Base-by-base conservation (phyloP, 164 flowering plant species). In the Santalum album region DNA sequence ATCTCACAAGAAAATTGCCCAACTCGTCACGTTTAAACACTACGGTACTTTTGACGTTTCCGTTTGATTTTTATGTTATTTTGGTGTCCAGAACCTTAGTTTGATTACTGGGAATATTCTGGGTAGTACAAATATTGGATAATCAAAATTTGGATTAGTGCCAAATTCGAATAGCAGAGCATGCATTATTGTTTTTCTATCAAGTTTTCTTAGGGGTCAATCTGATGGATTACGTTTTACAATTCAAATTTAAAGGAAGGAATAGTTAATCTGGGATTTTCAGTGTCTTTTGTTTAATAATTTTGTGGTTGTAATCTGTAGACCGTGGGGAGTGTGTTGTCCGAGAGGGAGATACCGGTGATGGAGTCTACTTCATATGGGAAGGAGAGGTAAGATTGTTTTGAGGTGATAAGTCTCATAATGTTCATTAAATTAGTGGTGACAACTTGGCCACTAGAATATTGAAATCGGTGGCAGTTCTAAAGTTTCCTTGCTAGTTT, bases 291-390 rank as follows among this genome's bases (percentile, higher is more conserved):
- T 39, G 42, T 42, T 25, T 18, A 7, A 34, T n/a, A 39, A 29
- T 25, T 9, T 27, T 54, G n/a, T 42, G 26, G 32, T 26, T 29
- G 6, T 51, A 4, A 64, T 46, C 46, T 27, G 26, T 56, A 88
- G 96, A 74, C 34, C 53, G 32, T 12, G 87, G 89, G 43, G 87
- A 83, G 46, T 70, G 70, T 55, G 71, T 90, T 52, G 76, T 83
- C 57, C 79, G 81, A 3, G 87, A 81, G 60, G 96, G 95, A 15
- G 82, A 83, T 39, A 24, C 26, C 44, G 88, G 81, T 32, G 90
- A 80, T 63, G 98, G 95, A 38, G 60, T 84, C 32, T 91, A 81
- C 59, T 84, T 86, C 69, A 70, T 91, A 20, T 91, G 84, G 92
- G 89, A 84, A 20, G 96, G 98, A 53, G 85, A 82, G 87, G 98